phyloP scores from a whole-genome alignment of 768 basidiomycete species.

The Lyophyllum atratum region DNA sequence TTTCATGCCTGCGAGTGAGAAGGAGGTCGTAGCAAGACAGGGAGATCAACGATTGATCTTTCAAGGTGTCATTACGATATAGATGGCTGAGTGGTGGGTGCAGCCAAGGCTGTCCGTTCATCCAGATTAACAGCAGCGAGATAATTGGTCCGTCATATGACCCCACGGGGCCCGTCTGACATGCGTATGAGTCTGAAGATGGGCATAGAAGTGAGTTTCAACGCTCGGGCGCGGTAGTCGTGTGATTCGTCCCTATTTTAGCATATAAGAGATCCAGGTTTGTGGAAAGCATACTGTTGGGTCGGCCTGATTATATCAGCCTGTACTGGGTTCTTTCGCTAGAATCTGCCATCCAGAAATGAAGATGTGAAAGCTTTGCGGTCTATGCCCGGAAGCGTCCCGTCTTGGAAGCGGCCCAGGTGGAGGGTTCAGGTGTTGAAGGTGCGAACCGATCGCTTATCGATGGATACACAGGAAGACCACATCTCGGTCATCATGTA shows the following conservation, averaged over 20 bases:
- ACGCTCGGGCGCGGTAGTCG: no score
- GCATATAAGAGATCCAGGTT: background rate
- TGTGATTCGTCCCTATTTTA: background rate
- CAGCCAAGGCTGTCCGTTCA: background rate
- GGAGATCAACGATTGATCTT: background rate
- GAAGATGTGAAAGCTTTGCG: background rate
- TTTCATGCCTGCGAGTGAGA: background rate
- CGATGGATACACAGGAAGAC: background rate
- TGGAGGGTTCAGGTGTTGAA: background rate
- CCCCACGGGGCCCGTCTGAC: background rate
- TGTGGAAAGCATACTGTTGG: background rate
- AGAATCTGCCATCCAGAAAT: background rate
- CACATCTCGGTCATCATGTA: background rate
- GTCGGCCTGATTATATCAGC: no score
- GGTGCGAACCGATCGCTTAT: background rate
- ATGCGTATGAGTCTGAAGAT: background rate
- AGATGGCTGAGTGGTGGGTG: background rate
- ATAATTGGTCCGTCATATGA: no score
- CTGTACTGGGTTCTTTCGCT: background rate
- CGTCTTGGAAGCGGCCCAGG: background rate
- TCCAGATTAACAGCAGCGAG: no score
- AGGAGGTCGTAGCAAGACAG: background rate
- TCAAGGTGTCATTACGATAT: background rate
- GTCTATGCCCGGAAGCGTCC: background rate
- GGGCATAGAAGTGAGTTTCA: background rate